Evolutionary conservation across 495 filamentous ascomycete species (phyloP).

Genomic region (Tuber borchii): DNA sequence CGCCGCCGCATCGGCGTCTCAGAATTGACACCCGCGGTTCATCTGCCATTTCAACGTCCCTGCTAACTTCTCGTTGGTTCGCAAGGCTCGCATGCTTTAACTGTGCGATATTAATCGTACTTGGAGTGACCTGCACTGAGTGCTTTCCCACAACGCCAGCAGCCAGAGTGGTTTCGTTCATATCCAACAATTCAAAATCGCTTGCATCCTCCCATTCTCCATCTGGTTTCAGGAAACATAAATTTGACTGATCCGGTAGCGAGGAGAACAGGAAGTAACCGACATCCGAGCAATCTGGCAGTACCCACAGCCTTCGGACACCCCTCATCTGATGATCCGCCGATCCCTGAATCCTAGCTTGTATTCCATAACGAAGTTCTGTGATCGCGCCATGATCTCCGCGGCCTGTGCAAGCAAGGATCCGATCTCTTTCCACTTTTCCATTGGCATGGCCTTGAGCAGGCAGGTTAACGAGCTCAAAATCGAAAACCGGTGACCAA

Average conservation of each 20-base stretch:
- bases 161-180: slow-evolving; percentile 37
- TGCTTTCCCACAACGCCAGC: slow-evolving; percentile 29
- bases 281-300: slow-evolving; percentile 34
- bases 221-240: slow-evolving; percentile 34
- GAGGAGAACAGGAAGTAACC: slow-evolving; percentile 40
- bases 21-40: slow-evolving; percentile 12
- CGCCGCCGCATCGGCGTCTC: slow-evolving; percentile 29
- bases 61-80: slow-evolving; percentile 15
- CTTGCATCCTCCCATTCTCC: slow-evolving; percentile 39
- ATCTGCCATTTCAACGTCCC: slow-evolving; percentile 32
- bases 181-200: slow-evolving; percentile 28
- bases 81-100: slow-evolving; percentile 22
- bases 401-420: slow-evolving; percentile 57
- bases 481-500: slow-evolving; percentile 76
- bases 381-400: slow-evolving; percentile 57
- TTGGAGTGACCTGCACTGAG: slow-evolving; percentile 39
- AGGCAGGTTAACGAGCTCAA: slow-evolving; percentile 45
- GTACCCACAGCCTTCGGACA: slow-evolving; percentile 34
- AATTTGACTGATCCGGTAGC: slow-evolving; percentile 31
- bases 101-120: slow-evolving; percentile 29
- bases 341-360: slow-evolving; percentile 52
- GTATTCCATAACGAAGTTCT: slow-evolving; percentile 65
- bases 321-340: slow-evolving; percentile 38
- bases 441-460: slow-evolving; percentile 26
- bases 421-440: slow-evolving; percentile 45